Base-by-base conservation (phyloP, 2,329 filamentous ascomycete species). In the Emmonsiellopsis sp. region DNA sequence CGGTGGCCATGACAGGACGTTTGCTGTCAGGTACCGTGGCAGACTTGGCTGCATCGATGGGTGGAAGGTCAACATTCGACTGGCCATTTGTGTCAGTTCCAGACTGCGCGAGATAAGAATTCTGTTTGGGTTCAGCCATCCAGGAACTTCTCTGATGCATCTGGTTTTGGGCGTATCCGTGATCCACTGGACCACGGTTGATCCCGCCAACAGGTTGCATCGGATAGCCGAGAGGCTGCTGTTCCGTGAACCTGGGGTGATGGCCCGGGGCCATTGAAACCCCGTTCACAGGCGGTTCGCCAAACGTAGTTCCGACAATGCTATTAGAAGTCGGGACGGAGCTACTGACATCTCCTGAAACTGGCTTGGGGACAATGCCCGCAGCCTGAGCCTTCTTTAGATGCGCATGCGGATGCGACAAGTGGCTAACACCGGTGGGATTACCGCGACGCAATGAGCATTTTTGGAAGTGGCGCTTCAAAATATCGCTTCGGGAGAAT, bases 401-500 rank as follows among this genome's bases (percentile, higher is more conserved):
- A 72, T 94, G 89, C 59, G 88, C 87, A 72, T 92, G 87, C 37
- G 90, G 89, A 73, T 96, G 90, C 62, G 91, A 94, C 71, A 98
- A 74, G 75, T 98, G 93, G 67, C 88, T 95, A 58, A 89, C 89
- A 63, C 91, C 91, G 13, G 90, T 95, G 52, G 93, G 92, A 73
- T 97, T 97, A 55, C 93, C 93, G 68, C 93, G 86, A 65, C 93
- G 85, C 60, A 96, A 89, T 40, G 93, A 96, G 76, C 93, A 98
- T 78, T 98, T 98, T 73, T 96, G 91, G 75, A 97, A 98, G 75
- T 98, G 93, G 60, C 93, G 89, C 79, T 98, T 98, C 65, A 98
- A 77, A 61, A 98, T 97, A 69, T 98, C 93, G 79, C 90, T 95
- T 70, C 93, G 86, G 48, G 89, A 95, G 74, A 98, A 98, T 35